A percentile compares a stretch with the other conserved stretches of the same genome.
Evolutionary conservation across 805 yeast species (phyloP).

Genomic region (Candida rishiriensis): DNA sequence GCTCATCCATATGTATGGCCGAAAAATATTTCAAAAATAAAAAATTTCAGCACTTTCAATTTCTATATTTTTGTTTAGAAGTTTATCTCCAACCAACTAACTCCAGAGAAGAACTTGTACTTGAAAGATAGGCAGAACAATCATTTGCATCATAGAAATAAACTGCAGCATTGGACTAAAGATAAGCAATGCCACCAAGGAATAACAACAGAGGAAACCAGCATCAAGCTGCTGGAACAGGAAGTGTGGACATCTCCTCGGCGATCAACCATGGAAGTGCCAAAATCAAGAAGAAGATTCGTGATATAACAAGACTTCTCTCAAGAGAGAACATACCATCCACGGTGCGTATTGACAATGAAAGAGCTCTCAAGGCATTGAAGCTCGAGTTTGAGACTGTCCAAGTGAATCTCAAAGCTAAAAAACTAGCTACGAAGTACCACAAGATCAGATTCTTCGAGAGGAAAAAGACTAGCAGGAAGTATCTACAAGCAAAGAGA

Average conservation of each 20-base stretch:
- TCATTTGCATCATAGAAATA: no score
- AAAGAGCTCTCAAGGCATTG: slow-evolving; percentile 42
- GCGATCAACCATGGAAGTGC: slow-evolving; percentile 33
- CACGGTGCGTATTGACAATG: slow-evolving; percentile 45
- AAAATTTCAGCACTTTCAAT: no score
- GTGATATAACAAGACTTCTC: slow-evolving; percentile 77
- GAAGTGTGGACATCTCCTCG: slow-evolving; percentile 24
- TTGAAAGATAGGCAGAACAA: no score
- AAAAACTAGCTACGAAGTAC: slow-evolving; percentile 58
- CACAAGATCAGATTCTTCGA: slow-evolving; percentile 94
- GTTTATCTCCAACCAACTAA: no score
- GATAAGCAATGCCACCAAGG: slow-evolving; percentile 3
- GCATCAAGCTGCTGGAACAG: background rate
- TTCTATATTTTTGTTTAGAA: no score
- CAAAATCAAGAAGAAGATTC: slow-evolving; percentile 75
- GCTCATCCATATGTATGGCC: no score
- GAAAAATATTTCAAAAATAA: no score
- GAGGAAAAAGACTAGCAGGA: slow-evolving; percentile 75
- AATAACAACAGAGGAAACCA: background rate
- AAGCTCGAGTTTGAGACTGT: slow-evolving; percentile 41
- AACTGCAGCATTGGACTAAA: background rate
- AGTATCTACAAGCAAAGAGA: slow-evolving; percentile 50
- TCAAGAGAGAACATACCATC: slow-evolving; percentile 52
- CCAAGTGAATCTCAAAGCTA: slow-evolving; percentile 36
- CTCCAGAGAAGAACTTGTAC: no score